Conservation (phyloP, 2,329 filamentous ascomycete species). For the Sporothrix dimorphospora region DNA sequence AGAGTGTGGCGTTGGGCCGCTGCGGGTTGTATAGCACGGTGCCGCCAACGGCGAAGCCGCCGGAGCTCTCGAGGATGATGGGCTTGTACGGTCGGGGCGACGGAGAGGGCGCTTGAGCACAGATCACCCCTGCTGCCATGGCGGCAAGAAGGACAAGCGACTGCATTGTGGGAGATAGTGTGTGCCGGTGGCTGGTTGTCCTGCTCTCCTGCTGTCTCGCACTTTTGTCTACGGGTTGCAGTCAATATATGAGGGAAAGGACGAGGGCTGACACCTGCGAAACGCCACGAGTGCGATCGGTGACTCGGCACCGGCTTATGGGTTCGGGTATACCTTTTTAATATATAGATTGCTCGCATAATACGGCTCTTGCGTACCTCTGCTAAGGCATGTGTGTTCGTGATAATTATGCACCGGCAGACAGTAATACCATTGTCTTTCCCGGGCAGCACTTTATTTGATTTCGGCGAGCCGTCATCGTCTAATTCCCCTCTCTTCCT, state of each 20-base stretch:
- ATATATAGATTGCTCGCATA: not conserved
- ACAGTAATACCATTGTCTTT: not conserved
- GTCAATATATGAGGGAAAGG: not conserved
- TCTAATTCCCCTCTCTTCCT: not conserved
- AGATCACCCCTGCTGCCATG: not conserved
- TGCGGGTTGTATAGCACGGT: constrained; percentile 37
- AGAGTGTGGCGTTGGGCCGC: constrained; percentile 40
- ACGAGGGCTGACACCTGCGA: not conserved
- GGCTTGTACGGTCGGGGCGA: constrained; percentile 30
- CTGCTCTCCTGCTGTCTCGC: not conserved
- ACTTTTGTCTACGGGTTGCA: not conserved
- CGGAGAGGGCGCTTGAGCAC: not conserved
- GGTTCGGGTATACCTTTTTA: not conserved
- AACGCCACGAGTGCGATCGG: not conserved
- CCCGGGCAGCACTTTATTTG: not conserved
- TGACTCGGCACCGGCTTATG: not conserved
- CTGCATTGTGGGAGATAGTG: not conserved
- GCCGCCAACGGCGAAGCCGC: constrained; percentile 43
- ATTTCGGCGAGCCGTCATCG: not conserved
- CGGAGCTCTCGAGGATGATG: constrained; percentile 40
- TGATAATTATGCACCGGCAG: not conserved
- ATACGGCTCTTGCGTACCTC: not conserved
- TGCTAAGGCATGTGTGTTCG: not conserved
- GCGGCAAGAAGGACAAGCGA: not conserved
- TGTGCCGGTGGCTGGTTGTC: not conserved